Evolutionary conservation across 2,329 filamentous ascomycete genomes (phyloP).

Genomic region (Aureobasidium sp.): DNA sequence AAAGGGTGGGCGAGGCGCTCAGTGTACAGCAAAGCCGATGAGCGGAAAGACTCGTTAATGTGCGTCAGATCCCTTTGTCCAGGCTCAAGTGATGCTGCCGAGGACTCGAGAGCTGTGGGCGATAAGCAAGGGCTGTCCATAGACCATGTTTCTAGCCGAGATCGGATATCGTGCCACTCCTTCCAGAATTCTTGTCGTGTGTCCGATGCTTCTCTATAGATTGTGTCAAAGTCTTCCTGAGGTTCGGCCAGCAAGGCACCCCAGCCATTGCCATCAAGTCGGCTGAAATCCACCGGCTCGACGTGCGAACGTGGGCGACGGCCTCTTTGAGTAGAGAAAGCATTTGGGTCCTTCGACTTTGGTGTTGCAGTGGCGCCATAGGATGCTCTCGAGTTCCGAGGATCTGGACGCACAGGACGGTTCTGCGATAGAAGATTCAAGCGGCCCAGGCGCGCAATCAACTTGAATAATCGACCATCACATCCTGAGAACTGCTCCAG

Average conservation of each 20-base stretch:
- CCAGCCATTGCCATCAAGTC: slow-evolving; percentile 64
- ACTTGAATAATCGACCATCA: slow-evolving; percentile 78
- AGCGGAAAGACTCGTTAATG: slow-evolving; percentile 84
- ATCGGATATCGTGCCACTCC: slow-evolving; percentile 76
- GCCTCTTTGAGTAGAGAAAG: background rate
- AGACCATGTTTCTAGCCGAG: slow-evolving; percentile 72
- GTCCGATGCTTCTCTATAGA: slow-evolving; percentile 41
- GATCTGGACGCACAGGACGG: slow-evolving; percentile 39
- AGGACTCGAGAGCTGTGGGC: slow-evolving; percentile 37
- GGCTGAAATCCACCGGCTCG: slow-evolving; percentile 38
- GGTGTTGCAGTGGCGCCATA: background rate
- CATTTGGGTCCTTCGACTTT: background rate
- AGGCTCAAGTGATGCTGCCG: slow-evolving; percentile 27
- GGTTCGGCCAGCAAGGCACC: slow-evolving; percentile 44
- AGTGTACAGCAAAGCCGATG: slow-evolving; percentile 81
- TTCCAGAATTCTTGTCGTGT: slow-evolving; percentile 62
- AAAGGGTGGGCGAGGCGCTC: slow-evolving; percentile 76
- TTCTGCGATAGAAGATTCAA: slow-evolving; percentile 77
- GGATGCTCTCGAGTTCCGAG: slow-evolving; percentile 16
- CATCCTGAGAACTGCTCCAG: slow-evolving; percentile 83
- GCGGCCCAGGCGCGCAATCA: slow-evolving; percentile 74
- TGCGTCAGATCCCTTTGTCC: slow-evolving; percentile 68
- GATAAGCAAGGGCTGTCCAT: slow-evolving; percentile 37
- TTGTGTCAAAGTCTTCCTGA: slow-evolving; percentile 36
- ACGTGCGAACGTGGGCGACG: slow-evolving; percentile 7